Percentiles rank a stretch among this genome's conserved stretches.
Conservation (phyloP, 805 yeast species). For the Starmerella bombi region DNA sequence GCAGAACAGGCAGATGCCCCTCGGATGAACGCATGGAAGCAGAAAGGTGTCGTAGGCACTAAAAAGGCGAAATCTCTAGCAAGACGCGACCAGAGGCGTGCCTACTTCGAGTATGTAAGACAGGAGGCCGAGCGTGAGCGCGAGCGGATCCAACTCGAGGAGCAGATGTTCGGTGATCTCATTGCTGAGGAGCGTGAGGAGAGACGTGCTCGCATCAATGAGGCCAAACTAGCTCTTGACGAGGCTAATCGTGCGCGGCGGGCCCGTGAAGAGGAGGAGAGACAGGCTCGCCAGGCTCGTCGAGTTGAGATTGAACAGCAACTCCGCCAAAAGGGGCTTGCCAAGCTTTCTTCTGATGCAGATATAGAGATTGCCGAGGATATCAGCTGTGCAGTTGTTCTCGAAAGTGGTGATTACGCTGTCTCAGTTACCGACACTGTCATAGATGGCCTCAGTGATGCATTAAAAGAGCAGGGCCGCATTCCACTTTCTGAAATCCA, state of each 20-base stretch:
- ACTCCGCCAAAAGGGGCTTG: slow-evolving; percentile 17
- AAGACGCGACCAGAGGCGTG: slow-evolving; percentile 25
- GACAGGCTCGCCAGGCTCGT: slow-evolving; percentile 11
- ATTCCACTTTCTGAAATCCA: slow-evolving; percentile 1
- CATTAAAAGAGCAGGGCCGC: slow-evolving; percentile 6
- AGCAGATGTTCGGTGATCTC: slow-evolving; percentile 25
- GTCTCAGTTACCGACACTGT: slow-evolving; percentile 11
- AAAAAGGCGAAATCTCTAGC: slow-evolving; percentile 28
- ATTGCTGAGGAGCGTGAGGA: slow-evolving; percentile 23
- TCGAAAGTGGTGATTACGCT: slow-evolving; percentile 16
- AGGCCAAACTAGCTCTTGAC: slow-evolving; percentile 18
- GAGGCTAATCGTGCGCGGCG: slow-evolving; percentile 17
- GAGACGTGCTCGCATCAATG: slow-evolving; percentile 18
- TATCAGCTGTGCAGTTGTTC: slow-evolving; percentile 15
- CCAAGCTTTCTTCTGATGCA: slow-evolving; percentile 10
- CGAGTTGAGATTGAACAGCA: slow-evolving; percentile 10
- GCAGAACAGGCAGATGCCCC: slow-evolving; percentile 14
- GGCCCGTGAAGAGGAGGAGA: slow-evolving; percentile 18
- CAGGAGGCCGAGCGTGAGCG: slow-evolving; percentile 24
- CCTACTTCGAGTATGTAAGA: slow-evolving; percentile 26
- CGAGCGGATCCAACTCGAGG: slow-evolving; percentile 18
- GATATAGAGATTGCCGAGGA: slow-evolving; percentile 17
- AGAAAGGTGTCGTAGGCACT: slow-evolving; percentile 23
- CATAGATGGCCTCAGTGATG: slow-evolving; percentile 3
- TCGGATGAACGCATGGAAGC: slow-evolving; percentile 20